Evolutionary conservation across 306 rosid species (phyloP), one percentile per base, ranked within the genome.

Genomic region (Casuarina equisetifolia): DNA sequence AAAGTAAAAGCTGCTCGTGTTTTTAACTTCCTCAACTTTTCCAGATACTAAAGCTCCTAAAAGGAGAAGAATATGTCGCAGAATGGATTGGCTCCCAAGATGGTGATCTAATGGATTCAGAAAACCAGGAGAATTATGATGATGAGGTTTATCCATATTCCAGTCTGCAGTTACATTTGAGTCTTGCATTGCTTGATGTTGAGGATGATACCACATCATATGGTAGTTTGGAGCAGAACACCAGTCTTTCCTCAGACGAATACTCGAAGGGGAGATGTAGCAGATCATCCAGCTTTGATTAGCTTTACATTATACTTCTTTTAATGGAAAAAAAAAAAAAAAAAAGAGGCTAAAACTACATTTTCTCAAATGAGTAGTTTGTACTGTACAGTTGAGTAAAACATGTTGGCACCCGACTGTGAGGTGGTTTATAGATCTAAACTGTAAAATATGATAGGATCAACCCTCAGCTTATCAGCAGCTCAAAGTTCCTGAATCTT

Each of bases 61-160:
- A 81, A 80, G 99, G 97, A 45, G 90, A 84, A 4, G 78, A 78
- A 58, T 77, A 77, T n/a, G 67, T 78, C 6, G 90, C 85, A 50
- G 46, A 78, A 70, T 72, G 76, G 70, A 16, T 74, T 13, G 78
- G 67, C 74, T 77, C 78, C 15, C 43, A 69, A 1, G 68, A 35
- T 20, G 9, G 52, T 75, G 61, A 43, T 46, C 4, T 74, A 51
- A 86, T 82, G 53, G 79, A 80, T 52, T 77, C 81, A 74, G 89
- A 84, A 73, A 82, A 75, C 70, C 66, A 69, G 62, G 98, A 90
- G 53, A 86, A 87, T 73, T 85, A 88, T 42, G 98, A 94, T 17
- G 98, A 95, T 8, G 98, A 95, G 84, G 98, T 95, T 12, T 92
- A 92, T 87, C 98, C 97, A 74, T 81, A 80, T 52, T 87, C 97